Percentiles rank a stretch among this genome's conserved stretches.
Evolutionary conservation across 1,284 basidiomycete genomes (phyloP).

Genomic region (Leccinum colubrinum): DNA sequence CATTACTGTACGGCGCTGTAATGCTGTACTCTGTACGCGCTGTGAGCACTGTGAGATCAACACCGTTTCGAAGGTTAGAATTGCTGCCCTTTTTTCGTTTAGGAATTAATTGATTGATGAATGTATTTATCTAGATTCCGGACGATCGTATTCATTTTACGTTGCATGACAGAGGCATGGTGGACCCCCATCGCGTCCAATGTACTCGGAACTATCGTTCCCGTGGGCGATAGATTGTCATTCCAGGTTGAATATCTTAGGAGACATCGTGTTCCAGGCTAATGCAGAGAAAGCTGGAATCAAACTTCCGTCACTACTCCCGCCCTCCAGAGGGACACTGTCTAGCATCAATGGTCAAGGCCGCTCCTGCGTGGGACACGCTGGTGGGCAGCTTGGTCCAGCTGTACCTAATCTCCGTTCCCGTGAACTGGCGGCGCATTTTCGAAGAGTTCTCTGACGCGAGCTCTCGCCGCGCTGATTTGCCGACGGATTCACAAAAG

Average conservation of each 20-base stretch:
- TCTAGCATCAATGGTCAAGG: slow-evolving; percentile 51
- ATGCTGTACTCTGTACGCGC: too few relatives aligned
- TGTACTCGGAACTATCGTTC: too few relatives aligned
- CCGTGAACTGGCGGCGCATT: slow-evolving; percentile 53
- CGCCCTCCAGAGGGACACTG: slow-evolving; percentile 31
- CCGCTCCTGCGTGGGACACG: slow-evolving; percentile 42
- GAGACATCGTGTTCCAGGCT: slow-evolving; percentile 11
- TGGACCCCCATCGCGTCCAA: too few relatives aligned
- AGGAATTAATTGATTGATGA: slow-evolving; percentile 3
- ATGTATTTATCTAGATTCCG: slow-evolving; percentile 48
- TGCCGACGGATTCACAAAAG: slow-evolving; percentile 49
- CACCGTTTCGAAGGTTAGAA: slow-evolving; percentile 54
- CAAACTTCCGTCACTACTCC: slow-evolving; percentile 21
- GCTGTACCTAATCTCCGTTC: slow-evolving; percentile 43
- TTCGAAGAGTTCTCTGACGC: slow-evolving; percentile 43
- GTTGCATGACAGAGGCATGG: too few relatives aligned
- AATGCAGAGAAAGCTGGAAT: too few relatives aligned
- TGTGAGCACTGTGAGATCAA: slow-evolving; percentile 26
- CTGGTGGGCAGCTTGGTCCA: slow-evolving; percentile 45
- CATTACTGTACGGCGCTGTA: too few relatives aligned
- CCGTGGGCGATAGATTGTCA: slow-evolving; percentile 21
- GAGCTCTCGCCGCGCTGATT: slow-evolving; percentile 38
- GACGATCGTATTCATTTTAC: slow-evolving; percentile 51
- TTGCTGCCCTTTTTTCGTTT: background rate
- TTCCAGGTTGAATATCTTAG: slow-evolving; percentile 54